Conservation (phyloP, 1,139 yeast genomes). For the Geotrichum macrosporum region DNA sequence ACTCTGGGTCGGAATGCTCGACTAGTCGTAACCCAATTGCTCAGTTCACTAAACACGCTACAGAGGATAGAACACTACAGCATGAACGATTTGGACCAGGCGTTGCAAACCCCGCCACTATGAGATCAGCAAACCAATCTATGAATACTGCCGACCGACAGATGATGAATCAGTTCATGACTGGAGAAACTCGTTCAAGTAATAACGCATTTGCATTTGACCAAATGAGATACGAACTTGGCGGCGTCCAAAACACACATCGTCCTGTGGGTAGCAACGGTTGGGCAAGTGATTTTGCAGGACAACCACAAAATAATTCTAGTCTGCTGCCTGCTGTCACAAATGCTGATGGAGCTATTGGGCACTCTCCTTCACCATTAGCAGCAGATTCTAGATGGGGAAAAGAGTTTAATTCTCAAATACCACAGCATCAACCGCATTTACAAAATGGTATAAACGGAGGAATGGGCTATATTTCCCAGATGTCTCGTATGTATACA, state of each 20-base stretch:
- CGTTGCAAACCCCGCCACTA: conserved; percentile 28
- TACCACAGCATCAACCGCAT: not conserved
- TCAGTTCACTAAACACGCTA: conserved; percentile 71
- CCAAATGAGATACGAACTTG: conserved; percentile 35
- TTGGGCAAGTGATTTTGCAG: conserved; percentile 32
- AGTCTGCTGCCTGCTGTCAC: no score
- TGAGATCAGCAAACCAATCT: conserved; percentile 38
- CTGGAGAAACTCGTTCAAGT: conserved; percentile 24
- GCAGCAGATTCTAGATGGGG: conserved; percentile 11
- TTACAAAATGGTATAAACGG: no score
- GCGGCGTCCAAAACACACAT: conserved; percentile 23
- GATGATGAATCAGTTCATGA: conserved; percentile 55
- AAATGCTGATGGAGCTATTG: not conserved
- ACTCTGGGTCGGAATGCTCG: conserved; percentile 79
- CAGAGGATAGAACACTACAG: conserved; percentile 58
- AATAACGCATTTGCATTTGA: conserved; percentile 34
- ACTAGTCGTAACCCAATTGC: conserved; percentile 74
- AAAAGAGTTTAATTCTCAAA: conserved; percentile 10
- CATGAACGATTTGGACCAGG: conserved; percentile 43
- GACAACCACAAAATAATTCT: conserved; percentile 1
- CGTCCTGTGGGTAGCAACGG: conserved; percentile 17
- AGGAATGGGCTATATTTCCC: conserved; percentile 11
- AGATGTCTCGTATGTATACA: conserved; percentile 8
- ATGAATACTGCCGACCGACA: conserved; percentile 39
- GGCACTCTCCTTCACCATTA: not conserved